Evolutionary conservation across 2,329 filamentous ascomycete genomes (phyloP).

Genomic region (Botrytis aclada): DNA sequence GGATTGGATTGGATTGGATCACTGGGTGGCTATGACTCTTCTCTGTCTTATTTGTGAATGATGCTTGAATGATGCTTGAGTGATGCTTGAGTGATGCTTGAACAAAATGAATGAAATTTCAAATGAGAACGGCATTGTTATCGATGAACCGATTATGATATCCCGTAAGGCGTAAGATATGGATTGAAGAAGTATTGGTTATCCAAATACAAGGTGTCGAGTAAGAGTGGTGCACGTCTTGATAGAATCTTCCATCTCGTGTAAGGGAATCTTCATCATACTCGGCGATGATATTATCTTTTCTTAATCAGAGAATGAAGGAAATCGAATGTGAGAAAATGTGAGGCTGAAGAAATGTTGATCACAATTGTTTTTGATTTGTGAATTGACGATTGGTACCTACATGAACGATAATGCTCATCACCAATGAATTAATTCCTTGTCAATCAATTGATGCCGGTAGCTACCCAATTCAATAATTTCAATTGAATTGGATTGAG

Average conservation of each 20-base stretch:
- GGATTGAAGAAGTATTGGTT: constrained; percentile 30
- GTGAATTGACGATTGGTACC: not conserved
- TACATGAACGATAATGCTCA: not conserved
- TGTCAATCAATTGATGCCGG: not conserved
- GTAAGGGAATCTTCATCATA: not conserved
- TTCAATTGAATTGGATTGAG: not conserved
- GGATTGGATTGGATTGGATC: constrained; percentile 20
- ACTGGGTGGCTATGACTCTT: constrained; percentile 14
- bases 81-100: constrained; percentile 6
- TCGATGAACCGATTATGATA: not conserved
- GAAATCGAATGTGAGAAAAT: not conserved
- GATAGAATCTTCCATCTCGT: constrained; percentile 12
- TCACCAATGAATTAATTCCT: not conserved
- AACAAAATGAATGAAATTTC: not conserved
- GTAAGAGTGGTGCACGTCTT: constrained; percentile 32
- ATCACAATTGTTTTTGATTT: not conserved
- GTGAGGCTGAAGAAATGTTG: not conserved
- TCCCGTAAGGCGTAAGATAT: not conserved
- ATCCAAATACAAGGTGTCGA: constrained; percentile 19
- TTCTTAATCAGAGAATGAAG: not conserved
- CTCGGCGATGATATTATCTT: not conserved
- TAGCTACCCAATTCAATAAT: not conserved
- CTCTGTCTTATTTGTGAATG: not conserved
- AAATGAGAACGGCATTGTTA: not conserved
- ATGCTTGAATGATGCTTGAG: too few relatives aligned